These are phyloP conservation scores for Akanthomyces lecanii DNA, from an alignment of 2,329 filamentous ascomycete species.

Conservation along the genomic window DNA sequence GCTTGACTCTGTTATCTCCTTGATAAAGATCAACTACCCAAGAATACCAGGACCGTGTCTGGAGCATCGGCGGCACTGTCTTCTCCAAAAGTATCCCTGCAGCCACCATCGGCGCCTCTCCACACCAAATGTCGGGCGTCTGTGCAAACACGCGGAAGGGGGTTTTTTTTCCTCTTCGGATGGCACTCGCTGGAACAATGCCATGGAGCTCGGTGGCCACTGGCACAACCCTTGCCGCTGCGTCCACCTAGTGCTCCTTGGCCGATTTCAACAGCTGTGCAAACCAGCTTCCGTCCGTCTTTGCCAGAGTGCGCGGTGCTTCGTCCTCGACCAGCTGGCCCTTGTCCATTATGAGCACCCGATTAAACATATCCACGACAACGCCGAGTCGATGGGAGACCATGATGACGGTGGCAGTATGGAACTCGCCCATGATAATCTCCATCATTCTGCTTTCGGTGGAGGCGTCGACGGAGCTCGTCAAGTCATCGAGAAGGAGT, in stretches of 20 bases:
- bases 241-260: not conserved
- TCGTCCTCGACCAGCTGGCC: slow-evolving; percentile 42
- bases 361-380: slow-evolving; percentile 48
- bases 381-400: slow-evolving; percentile 45
- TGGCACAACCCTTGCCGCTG: not conserved
- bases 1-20: not conserved
- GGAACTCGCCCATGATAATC: slow-evolving; percentile 38
- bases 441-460: slow-evolving; percentile 40
- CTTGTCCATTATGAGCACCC: slow-evolving; percentile 46
- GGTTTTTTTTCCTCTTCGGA: no score
- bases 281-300: slow-evolving; percentile 27
- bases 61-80: not conserved
- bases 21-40: not conserved
- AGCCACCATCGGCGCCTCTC: slow-evolving; percentile 6
- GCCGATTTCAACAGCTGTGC: slow-evolving; percentile 22
- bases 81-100: not conserved
- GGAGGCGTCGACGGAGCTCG: slow-evolving; percentile 37
- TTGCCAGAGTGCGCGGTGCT: slow-evolving; percentile 23
- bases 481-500: slow-evolving; percentile 41
- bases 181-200: no score
- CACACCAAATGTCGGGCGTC: not conserved
- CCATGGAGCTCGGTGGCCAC: not conserved
- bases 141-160: no score
- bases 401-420: slow-evolving; percentile 49
- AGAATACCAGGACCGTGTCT: no score